Conservation (phyloP, 257 asterid genomes). For the Solanum pennellii region DNA sequence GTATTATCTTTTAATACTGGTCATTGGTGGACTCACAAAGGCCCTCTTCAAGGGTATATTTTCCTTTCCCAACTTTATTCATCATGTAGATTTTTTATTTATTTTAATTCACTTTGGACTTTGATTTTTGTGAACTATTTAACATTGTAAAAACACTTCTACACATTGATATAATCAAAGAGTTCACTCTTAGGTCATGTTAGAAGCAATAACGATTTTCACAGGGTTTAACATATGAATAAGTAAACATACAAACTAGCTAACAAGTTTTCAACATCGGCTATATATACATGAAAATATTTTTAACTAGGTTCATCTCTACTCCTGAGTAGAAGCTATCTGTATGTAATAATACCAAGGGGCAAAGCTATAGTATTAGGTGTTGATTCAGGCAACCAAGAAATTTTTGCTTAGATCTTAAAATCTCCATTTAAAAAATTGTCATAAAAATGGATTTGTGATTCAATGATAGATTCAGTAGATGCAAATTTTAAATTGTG, state of each 20-base stretch:
- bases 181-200: neutral
- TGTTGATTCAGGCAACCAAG: neutral
- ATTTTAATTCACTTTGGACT: neutral
- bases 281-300: no score
- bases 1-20: conserved; percentile 88
- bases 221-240: neutral
- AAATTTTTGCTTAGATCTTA: neutral
- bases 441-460: neutral
- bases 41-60: conserved; percentile 74
- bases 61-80: neutral
- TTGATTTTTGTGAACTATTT: neutral
- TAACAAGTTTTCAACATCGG: neutral
- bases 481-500: neutral
- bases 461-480: neutral
- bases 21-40: conserved; percentile 95
- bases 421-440: neutral
- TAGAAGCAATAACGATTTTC: neutral
- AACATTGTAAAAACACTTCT: neutral
- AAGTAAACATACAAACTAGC: neutral
- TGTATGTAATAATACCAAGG: neutral
- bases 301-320: neutral
- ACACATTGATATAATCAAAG: neutral
- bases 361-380: neutral
- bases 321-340: neutral
- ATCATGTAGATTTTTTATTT: neutral